Evolutionary conservation across 2,329 filamentous ascomycete species (phyloP).

Genomic region (Emergomyces pasteurianus): DNA sequence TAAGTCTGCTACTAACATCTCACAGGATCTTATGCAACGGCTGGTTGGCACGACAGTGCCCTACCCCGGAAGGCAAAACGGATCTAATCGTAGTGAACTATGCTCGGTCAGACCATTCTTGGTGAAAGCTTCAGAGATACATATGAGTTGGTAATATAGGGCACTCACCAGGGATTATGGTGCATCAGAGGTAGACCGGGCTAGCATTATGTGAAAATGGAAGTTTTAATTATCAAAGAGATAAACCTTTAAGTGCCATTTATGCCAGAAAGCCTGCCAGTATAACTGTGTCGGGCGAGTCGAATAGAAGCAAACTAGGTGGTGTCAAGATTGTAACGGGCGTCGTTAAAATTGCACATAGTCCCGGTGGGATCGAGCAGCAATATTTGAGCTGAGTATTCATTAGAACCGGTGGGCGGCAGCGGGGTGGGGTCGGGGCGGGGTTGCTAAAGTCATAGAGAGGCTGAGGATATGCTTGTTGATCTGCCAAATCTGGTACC

Average conservation of each 20-base stretch:
- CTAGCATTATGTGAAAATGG: background rate
- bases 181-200: background rate
- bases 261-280: background rate
- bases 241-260: background rate
- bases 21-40: constrained; percentile 3
- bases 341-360: no score
- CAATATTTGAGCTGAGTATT: no score
- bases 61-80: background rate
- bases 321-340: no score
- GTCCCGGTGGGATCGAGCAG: no score
- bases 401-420: no score
- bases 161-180: background rate
- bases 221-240: background rate
- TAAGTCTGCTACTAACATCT: background rate
- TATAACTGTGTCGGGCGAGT: background rate
- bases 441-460: no score
- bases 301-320: no score
- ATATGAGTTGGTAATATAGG: background rate
- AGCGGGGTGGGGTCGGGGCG: no score
- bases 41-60: background rate
- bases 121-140: background rate
- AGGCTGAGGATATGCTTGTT: no score
- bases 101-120: constrained; percentile 1
- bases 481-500: no score
- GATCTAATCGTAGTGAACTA: constrained; percentile 1